phyloP scores from a whole-genome alignment of 1,139 yeast species.

The Blastobotrys buckinghamii region DNA sequence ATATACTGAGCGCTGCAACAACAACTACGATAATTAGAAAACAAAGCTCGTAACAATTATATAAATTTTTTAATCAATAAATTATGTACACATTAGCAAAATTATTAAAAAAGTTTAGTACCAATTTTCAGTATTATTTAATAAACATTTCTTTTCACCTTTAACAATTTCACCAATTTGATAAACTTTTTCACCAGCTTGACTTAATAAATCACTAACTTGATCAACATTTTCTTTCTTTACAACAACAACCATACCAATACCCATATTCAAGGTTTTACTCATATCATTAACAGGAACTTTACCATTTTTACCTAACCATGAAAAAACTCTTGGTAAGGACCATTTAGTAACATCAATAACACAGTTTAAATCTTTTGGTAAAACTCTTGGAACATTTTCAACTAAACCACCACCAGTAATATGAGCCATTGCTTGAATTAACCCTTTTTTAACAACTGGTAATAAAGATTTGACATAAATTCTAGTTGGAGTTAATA shows the following conservation, averaged over 20 bases:
- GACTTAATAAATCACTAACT: constrained; percentile 48
- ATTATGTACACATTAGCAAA: too few species aligned
- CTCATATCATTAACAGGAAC: constrained; percentile 80
- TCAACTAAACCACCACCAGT: constrained; percentile 98
- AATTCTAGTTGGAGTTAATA: constrained; percentile 85
- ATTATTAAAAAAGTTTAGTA: constrained; percentile 35
- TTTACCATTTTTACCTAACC: constrained; percentile 89
- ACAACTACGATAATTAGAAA: too few species aligned
- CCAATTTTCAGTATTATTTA: constrained; percentile 54
- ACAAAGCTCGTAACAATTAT: too few species aligned
- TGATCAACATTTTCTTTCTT: constrained; percentile 51
- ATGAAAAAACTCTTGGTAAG: constrained; percentile 82
- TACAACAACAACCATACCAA: constrained; percentile 94
- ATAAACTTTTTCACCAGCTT: constrained; percentile 71
- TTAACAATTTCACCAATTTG: constrained; percentile 69
- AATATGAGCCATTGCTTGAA: constrained; percentile 91
- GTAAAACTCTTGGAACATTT: constrained; percentile 92
- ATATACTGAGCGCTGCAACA: too few species aligned
- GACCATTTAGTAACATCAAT: constrained; percentile 78
- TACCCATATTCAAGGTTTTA: constrained; percentile 92
- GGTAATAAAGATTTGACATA: constrained; percentile 88
- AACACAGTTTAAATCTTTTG: constrained; percentile 68
- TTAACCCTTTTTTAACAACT: constrained; percentile 57
- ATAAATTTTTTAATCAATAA: too few species aligned
- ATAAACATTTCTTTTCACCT: constrained; percentile 58